A percentile compares a stretch with the other conserved stretches of the same genome.
phyloP scores from a whole-genome alignment of 331 rosid species.

The Quercus lobata region DNA sequence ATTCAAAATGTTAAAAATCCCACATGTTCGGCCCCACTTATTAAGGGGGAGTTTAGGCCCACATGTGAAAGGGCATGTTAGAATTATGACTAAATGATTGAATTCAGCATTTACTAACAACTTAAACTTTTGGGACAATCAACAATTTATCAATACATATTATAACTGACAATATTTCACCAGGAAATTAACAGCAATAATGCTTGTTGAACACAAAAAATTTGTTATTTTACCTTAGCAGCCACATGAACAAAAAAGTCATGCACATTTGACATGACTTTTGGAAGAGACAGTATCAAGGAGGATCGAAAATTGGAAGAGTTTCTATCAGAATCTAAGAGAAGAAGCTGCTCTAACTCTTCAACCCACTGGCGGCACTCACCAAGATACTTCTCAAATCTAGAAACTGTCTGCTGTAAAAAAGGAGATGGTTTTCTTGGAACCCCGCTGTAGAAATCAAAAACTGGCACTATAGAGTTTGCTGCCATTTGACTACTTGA shows the following conservation, averaged over 20 bases:
- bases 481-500: constrained; percentile 54
- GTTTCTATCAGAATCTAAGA: constrained; percentile 59
- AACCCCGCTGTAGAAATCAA: constrained; percentile 89
- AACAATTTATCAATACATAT: background rate
- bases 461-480: constrained; percentile 72
- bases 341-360: constrained; percentile 90
- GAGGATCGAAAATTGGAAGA: constrained; percentile 57
- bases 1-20: too few relatives aligned
- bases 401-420: constrained; percentile 73
- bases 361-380: constrained; percentile 92
- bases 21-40: too few relatives aligned
- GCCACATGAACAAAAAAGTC: constrained; percentile 95
- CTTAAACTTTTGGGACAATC: too few relatives aligned
- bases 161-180: background rate
- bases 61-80: too few relatives aligned
- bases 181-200: background rate
- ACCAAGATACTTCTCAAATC: constrained; percentile 83
- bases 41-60: too few relatives aligned
- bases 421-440: constrained; percentile 94
- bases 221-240: constrained; percentile 66
- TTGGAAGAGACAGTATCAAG: constrained; percentile 88
- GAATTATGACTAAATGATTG: too few relatives aligned
- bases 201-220: constrained; percentile 1
- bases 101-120: too few relatives aligned
- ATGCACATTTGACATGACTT: constrained; percentile 90